These are phyloP conservation scores for Aureobasidium sp. DNA, from an alignment of 2,329 filamentous ascomycete genomes.

Conservation along the genomic window DNA sequence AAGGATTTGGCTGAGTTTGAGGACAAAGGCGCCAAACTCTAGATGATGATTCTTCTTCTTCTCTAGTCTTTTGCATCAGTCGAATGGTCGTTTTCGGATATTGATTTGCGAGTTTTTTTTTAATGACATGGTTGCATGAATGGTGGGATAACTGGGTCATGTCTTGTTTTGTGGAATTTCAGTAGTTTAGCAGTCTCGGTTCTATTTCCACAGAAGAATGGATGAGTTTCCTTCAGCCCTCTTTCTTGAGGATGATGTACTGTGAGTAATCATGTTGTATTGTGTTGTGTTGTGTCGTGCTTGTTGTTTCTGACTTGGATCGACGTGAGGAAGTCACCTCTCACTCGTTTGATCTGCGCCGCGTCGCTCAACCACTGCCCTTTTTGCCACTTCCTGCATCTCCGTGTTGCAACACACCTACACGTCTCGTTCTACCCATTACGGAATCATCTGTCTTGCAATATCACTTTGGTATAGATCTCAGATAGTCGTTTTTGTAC, in stretches of 20 bases:
- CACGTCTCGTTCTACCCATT: too few species aligned
- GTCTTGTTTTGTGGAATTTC: slow-evolving; percentile 6
- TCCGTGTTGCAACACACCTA: too few species aligned
- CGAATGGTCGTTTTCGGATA: neutral
- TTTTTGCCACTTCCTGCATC: too few species aligned
- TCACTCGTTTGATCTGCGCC: neutral
- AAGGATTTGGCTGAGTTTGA: slow-evolving; percentile 87
- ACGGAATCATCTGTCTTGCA: too few species aligned
- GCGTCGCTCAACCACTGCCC: too few species aligned
- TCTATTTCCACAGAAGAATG: neutral
- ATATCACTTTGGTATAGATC: too few species aligned
- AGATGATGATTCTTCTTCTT: neutral
- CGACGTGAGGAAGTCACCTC: neutral
- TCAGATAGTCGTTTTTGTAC: too few species aligned
- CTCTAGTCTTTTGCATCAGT: neutral
- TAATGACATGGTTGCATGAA: slow-evolving; percentile 18
- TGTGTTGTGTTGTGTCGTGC: neutral
- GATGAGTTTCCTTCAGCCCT: neutral
- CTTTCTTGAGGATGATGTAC: neutral
- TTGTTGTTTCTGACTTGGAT: too few species aligned
- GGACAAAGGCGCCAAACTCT: slow-evolving; percentile 83
- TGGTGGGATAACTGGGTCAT: slow-evolving; percentile 11
- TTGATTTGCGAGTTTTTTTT: neutral
- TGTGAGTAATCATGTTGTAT: neutral
- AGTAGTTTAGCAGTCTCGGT: neutral